These are phyloP conservation scores for Penicillium sp. DNA, from an alignment of 2,329 filamentous ascomycete species.

Conservation along the genomic window DNA sequence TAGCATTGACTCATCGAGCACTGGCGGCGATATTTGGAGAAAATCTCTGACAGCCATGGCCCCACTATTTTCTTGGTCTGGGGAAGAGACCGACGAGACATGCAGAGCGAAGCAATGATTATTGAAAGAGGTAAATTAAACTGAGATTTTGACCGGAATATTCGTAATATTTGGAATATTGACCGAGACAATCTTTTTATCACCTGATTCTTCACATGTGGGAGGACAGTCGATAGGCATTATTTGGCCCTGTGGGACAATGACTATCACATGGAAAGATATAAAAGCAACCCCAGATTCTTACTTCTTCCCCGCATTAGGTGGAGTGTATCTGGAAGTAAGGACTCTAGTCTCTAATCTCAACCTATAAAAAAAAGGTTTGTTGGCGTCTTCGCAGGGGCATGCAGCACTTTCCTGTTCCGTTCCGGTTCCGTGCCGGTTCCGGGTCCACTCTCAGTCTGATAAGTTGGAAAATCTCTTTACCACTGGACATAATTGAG, in stretches of 20 bases:
- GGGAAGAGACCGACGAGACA: not conserved
- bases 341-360: not conserved
- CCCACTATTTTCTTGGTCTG: constrained; percentile 1
- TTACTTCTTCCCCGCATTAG: not conserved
- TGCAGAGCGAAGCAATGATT: not conserved
- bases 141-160: no score
- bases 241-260: not conserved
- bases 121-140: not conserved
- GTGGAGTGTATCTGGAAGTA: constrained; percentile 1
- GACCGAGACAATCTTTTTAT: no score
- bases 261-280: not conserved
- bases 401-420: not conserved
- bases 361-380: not conserved
- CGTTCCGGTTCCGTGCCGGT: no score
- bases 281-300: not conserved
- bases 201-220: not conserved
- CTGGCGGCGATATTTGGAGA: not conserved
- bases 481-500: not conserved
- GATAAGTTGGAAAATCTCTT: not conserved
- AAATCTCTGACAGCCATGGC: not conserved
- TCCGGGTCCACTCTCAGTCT: not conserved
- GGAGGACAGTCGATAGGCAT: not conserved
- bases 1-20: constrained; percentile 1
- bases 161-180: no score
- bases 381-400: not conserved